A percentile compares a stretch with the other conserved stretches of the same genome.
Evolutionary conservation across 257 asterid genomes (phyloP).

Genomic region (Nicotiana attenuata): DNA sequence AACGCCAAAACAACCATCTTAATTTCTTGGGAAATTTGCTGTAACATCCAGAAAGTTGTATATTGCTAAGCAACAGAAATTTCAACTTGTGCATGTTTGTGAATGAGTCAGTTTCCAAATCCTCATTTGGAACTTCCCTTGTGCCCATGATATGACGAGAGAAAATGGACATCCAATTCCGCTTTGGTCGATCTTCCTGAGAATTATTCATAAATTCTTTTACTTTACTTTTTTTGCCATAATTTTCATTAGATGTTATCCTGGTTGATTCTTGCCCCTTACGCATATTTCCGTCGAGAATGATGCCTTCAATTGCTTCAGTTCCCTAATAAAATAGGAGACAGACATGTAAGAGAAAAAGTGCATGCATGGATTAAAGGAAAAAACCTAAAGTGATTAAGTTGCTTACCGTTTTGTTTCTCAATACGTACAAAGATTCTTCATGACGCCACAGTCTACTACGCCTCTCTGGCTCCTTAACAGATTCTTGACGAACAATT

Average conservation of each 20-base stretch:
- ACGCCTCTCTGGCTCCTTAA: constrained; percentile 8
- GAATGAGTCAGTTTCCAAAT: constrained; percentile 16
- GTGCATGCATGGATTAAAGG: background rate
- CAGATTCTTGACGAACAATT: constrained; percentile 11
- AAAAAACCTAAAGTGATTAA: background rate
- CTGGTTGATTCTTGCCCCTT: background rate
- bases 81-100: constrained; percentile 15
- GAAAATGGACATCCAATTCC: background rate
- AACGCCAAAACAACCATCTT: constrained; percentile 16
- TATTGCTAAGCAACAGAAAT: constrained; percentile 8
- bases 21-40: constrained; percentile 16
- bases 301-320: constrained; percentile 14
- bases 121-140: background rate
- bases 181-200: background rate
- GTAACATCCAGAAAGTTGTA: constrained; percentile 14
- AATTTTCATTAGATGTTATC: background rate
- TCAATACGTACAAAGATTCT: background rate
- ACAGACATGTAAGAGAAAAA: background rate
- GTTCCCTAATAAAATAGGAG: constrained; percentile 8
- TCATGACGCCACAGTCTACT: constrained; percentile 10
- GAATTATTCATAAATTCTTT: background rate
- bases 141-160: background rate
- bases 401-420: constrained; percentile 5
- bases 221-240: background rate
- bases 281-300: background rate